Evolutionary conservation across 371 early-diverging fungal species (phyloP).

Genomic region (Funneliformis caledonium): DNA sequence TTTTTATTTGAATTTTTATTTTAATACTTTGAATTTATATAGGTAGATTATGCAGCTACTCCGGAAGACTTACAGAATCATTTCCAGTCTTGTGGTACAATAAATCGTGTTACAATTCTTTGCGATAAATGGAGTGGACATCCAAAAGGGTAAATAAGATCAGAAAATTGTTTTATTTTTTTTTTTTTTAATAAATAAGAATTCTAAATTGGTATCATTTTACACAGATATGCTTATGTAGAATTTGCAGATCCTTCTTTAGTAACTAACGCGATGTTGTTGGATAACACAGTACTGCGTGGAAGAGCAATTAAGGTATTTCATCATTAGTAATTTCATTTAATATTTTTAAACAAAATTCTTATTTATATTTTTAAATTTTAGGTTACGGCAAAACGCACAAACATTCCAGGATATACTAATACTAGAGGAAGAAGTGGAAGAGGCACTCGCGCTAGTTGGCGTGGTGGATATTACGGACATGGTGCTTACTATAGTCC

Average conservation of each 20-base stretch:
- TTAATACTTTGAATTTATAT: constrained; percentile 13
- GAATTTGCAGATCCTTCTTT: constrained; percentile 91
- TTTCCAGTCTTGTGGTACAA: constrained; percentile 96
- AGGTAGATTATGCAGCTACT: constrained; percentile 93
- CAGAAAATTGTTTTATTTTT: background rate
- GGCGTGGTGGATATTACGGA: constrained; percentile 60
- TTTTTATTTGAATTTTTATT: background rate
- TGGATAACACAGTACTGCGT: constrained; percentile 90
- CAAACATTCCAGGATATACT: constrained; percentile 91
- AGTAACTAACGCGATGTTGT: constrained; percentile 85
- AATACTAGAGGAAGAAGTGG: constrained; percentile 71
- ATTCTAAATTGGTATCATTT: background rate
- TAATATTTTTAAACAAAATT: constrained; percentile 5
- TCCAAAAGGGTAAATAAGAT: constrained; percentile 83
- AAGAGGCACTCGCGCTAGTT: constrained; percentile 68
- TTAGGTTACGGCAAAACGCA: constrained; percentile 88
- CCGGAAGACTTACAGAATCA: constrained; percentile 97
- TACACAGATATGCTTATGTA: constrained; percentile 86
- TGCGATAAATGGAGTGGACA: constrained; percentile 95
- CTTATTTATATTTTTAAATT: background rate
- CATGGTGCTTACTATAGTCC: constrained; percentile 38
- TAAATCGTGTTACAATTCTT: constrained; percentile 95
- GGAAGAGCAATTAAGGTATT: constrained; percentile 84
- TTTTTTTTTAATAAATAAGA: background rate
- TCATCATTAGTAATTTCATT: background rate